Evolutionary conservation across 2,329 filamentous ascomycete genomes (phyloP).

Genomic region (Hypomyces rosellus): DNA sequence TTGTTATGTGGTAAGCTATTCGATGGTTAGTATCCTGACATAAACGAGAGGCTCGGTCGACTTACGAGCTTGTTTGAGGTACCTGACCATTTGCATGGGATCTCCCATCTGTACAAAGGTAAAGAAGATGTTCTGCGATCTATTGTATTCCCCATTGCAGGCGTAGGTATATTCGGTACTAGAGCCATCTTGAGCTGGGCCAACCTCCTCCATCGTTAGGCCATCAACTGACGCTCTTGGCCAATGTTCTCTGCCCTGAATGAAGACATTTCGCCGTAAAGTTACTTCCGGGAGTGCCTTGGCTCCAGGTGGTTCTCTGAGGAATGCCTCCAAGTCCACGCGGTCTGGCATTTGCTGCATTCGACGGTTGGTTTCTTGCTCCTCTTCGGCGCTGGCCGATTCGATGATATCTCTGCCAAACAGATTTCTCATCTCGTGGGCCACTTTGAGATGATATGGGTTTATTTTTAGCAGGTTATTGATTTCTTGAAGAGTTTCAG

Average conservation of each 20-base stretch:
- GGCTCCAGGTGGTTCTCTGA: constrained; percentile 46
- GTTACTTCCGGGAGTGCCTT: constrained; percentile 65
- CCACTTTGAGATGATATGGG: constrained; percentile 70
- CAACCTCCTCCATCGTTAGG: constrained; percentile 66
- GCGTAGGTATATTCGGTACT: constrained; percentile 67
- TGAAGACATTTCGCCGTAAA: constrained; percentile 71
- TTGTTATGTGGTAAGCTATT: constrained; percentile 80
- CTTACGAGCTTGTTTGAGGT: constrained; percentile 46
- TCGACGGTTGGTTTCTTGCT: constrained; percentile 33
- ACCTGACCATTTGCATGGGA: constrained; percentile 71
- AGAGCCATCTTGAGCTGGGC: constrained; percentile 42
- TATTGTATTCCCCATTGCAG: constrained; percentile 68
- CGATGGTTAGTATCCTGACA: background rate
- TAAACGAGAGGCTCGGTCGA: constrained; percentile 6
- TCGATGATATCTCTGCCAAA: constrained; percentile 54
- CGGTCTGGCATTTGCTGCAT: constrained; percentile 35
- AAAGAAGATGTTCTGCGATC: constrained; percentile 70
- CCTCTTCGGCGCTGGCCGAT: constrained; percentile 45
- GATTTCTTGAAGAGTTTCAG: constrained; percentile 16
- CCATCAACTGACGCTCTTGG: constrained; percentile 73
- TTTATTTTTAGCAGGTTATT: constrained; percentile 44
- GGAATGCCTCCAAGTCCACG: constrained; percentile 51
- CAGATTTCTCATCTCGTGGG: constrained; percentile 77
- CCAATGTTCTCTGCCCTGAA: constrained; percentile 85
- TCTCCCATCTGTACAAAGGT: constrained; percentile 75